Evolutionary conservation across 2,329 filamentous ascomycete species (phyloP).

Genomic region (Calonectria montana): DNA sequence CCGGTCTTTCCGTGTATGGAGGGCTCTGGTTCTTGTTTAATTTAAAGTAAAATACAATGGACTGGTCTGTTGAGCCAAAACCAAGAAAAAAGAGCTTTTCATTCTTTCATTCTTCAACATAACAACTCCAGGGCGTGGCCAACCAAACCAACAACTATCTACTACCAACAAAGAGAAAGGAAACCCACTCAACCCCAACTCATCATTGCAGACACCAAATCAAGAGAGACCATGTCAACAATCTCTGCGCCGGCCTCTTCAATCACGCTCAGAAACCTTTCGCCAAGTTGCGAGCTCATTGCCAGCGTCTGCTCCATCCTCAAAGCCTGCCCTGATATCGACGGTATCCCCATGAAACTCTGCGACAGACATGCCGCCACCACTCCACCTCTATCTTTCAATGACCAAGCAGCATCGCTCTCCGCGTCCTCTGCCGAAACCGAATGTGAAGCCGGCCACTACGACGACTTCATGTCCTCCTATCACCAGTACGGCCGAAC

Average conservation of each 20-base stretch:
- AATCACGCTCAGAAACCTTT: neutral
- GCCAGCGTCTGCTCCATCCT: constrained; percentile 5
- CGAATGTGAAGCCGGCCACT: neutral
- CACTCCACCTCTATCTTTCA: neutral
- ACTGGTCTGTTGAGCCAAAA: neutral
- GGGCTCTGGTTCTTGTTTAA: neutral
- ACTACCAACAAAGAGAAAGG: neutral
- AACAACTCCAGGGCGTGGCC: neutral
- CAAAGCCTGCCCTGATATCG: constrained; percentile 6
- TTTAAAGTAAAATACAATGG: neutral
- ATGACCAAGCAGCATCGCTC: neutral
- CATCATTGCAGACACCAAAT: neutral
- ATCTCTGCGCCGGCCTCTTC: constrained; percentile 5
- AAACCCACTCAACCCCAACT: neutral
- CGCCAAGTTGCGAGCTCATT: neutral
- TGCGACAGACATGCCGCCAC: neutral
- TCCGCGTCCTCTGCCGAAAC: neutral
- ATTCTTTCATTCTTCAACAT: neutral
- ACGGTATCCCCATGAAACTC: constrained; percentile 5
- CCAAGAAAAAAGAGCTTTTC: neutral
- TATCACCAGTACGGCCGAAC: constrained; percentile 33
- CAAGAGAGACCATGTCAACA: constrained; percentile 6
- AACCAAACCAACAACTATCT: neutral
- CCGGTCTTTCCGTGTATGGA: neutral
- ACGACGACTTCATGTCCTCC: neutral